A percentile compares a stretch with the other conserved stretches of the same genome.
Conservation (phyloP, 371 early-diverging fungal genomes). For the Rhizopus delemar region DNA sequence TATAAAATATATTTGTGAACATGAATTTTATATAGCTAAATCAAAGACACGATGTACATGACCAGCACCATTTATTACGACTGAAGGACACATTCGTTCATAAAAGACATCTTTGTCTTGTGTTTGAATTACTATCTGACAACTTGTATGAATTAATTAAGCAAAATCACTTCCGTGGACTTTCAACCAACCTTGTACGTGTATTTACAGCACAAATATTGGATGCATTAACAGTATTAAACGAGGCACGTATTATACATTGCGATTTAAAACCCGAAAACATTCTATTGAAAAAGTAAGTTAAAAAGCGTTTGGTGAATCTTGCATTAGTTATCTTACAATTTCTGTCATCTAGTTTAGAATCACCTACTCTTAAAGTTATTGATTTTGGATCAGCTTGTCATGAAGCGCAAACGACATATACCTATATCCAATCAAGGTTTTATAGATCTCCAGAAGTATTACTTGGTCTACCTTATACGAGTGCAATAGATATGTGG, state of each 20-base stretch:
- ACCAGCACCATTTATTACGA: conserved; percentile 85
- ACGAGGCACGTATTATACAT: conserved; percentile 88
- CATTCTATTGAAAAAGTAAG: conserved; percentile 83
- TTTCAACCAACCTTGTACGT: conserved; percentile 86
- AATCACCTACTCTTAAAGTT: conserved; percentile 91
- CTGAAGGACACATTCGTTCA: conserved; percentile 94
- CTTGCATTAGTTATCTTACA: neutral
- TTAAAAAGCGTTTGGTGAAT: neutral
- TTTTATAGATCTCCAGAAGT: conserved; percentile 99
- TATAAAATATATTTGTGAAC: neutral
- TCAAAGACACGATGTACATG: conserved; percentile 76
- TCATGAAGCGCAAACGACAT: conserved; percentile 85
- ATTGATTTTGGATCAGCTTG: conserved; percentile 99
- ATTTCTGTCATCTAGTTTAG: conserved; percentile 46
- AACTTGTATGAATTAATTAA: conserved; percentile 98
- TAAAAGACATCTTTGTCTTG: conserved; percentile 92
- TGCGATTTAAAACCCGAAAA: conserved; percentile 98
- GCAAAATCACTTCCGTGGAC: conserved; percentile 93
- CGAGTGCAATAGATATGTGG: conserved; percentile 98
- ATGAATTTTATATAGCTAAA: conserved; percentile 63
- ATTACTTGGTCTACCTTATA: conserved; percentile 86
- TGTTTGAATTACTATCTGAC: conserved; percentile 92
- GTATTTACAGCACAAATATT: conserved; percentile 87
- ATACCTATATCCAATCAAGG: conserved; percentile 96
- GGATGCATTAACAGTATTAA: conserved; percentile 83